Evolutionary conservation across 169 alveolate species (phyloP).

Genomic region (Plasmodium blacklocki): DNA sequence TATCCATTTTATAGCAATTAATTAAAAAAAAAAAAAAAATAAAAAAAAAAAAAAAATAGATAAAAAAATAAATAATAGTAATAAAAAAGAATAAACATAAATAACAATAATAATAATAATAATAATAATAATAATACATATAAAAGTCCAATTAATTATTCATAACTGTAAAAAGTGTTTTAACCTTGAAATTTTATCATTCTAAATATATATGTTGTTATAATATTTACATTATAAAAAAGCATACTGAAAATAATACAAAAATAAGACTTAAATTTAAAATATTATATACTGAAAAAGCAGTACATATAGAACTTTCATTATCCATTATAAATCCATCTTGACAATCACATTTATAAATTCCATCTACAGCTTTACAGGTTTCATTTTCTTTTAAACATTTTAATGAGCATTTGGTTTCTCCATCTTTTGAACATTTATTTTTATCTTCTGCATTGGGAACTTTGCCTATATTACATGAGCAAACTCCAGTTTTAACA

Average conservation of each 20-base stretch:
- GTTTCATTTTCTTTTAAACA: conserved; percentile 30
- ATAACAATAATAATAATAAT: not conserved
- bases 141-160: too few species aligned
- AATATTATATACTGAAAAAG: conserved; percentile 43
- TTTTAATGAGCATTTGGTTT: conserved; percentile 31
- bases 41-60: not conserved
- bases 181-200: not conserved
- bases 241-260: not conserved
- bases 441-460: conserved; percentile 10
- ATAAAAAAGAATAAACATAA: not conserved
- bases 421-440: conserved; percentile 55
- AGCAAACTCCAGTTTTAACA: conserved; percentile 12
- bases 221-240: conserved; percentile 23
- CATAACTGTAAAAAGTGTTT: conserved; percentile 22
- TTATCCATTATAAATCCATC: conserved; percentile 29
- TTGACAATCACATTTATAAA: conserved; percentile 37
- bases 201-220: not conserved
- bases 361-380: conserved; percentile 26
- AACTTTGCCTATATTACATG: conserved; percentile 51
- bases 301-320: conserved; percentile 11
- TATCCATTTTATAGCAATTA: not conserved
- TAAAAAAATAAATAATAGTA: not conserved
- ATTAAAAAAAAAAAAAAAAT: not conserved
- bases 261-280: conserved; percentile 20
- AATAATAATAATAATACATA: too few species aligned